Percentiles rank a stretch among this genome's conserved stretches.
Conservation (phyloP, 768 basidiomycete species). For the Cystobasidiopsis lactophilus region DNA sequence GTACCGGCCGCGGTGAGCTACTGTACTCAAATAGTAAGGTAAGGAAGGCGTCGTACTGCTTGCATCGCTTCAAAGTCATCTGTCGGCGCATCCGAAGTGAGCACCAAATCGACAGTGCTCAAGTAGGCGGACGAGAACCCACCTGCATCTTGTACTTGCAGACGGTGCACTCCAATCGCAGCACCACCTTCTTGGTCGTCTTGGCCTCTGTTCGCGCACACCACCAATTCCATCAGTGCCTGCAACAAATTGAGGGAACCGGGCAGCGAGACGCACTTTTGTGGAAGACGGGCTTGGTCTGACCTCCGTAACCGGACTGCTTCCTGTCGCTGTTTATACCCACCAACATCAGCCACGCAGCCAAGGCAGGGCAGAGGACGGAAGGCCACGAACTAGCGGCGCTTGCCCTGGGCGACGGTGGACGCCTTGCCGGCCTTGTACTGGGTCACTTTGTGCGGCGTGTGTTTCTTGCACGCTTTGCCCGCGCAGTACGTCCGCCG, state of each 20-base stretch:
- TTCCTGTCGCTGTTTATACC: conserved; percentile 6
- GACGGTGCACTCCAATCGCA: conserved; percentile 86
- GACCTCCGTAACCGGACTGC: conserved; percentile 71
- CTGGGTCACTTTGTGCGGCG: conserved; percentile 99
- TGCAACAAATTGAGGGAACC: no score
- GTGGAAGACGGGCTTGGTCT: conserved; percentile 99
- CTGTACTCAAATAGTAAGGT: background rate
- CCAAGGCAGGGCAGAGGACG: conserved; percentile 41
- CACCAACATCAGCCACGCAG: background rate
- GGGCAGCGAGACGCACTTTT: conserved; percentile 51
- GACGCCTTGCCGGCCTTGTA: conserved; percentile 99
- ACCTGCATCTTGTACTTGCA: conserved; percentile 96
- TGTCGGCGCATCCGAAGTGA: conserved; percentile 7
- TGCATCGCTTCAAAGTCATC: conserved; percentile 89
- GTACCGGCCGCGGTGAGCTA: background rate
- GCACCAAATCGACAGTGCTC: conserved; percentile 11
- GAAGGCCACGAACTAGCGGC: conserved; percentile 98
- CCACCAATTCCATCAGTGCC: no score
- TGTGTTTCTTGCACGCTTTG: conserved; percentile 91
- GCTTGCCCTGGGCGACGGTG: conserved; percentile 93
- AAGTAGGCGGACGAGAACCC: background rate
- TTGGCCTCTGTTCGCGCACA: conserved; percentile 41
- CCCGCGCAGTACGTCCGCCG: conserved; percentile 98
- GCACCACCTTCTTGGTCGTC: conserved; percentile 98
- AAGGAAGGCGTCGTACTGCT: conserved; percentile 66